Percentiles rank a stretch among this genome's conserved stretches.
These are phyloP conservation scores for Anthracocystis panici-leucophaei DNA, from an alignment of 1,284 basidiomycete species.

Conservation along the genomic window DNA sequence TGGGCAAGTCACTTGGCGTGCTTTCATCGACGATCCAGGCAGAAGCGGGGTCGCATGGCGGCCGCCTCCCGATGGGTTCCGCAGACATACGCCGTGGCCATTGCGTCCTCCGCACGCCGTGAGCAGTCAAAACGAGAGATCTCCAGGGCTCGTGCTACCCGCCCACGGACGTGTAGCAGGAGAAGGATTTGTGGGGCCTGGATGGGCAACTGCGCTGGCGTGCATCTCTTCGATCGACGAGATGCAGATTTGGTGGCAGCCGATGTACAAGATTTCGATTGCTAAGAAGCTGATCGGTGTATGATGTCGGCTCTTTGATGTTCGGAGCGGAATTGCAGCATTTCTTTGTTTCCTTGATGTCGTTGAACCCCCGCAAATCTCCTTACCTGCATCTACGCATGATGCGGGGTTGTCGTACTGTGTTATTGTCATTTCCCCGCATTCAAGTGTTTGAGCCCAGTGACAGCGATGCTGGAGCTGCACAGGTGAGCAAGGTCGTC, in stretches of 20 bases:
- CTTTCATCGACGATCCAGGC: conserved; percentile 54
- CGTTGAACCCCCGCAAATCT: no score
- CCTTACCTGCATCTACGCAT: background rate
- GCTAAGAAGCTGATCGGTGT: conserved; percentile 49
- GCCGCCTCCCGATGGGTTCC: conserved; percentile 32
- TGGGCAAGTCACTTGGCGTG: conserved; percentile 53
- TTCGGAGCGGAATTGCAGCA: no score
- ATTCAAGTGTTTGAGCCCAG: background rate
- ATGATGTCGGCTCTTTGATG: conserved; percentile 1
- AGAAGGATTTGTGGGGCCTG: conserved; percentile 47
- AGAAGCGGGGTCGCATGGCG: conserved; percentile 43
- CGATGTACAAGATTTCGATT: conserved; percentile 54
- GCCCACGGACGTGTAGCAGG: conserved; percentile 54
- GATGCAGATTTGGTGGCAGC: conserved; percentile 59
- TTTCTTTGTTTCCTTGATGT: no score
- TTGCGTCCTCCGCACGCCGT: conserved; percentile 25
- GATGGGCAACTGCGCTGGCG: conserved; percentile 49
- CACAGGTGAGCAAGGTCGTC: background rate
- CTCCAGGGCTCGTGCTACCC: conserved; percentile 45
- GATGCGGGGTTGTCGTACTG: background rate
- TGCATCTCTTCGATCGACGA: conserved; percentile 49
- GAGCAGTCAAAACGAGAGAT: conserved; percentile 30
- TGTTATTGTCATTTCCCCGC: background rate
- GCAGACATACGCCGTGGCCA: conserved; percentile 48
- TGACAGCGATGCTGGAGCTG: background rate